These are phyloP conservation scores for Pecoramyces ruminantium DNA, from an alignment of 192 early-diverging fungal genomes.

Conservation along the genomic window DNA sequence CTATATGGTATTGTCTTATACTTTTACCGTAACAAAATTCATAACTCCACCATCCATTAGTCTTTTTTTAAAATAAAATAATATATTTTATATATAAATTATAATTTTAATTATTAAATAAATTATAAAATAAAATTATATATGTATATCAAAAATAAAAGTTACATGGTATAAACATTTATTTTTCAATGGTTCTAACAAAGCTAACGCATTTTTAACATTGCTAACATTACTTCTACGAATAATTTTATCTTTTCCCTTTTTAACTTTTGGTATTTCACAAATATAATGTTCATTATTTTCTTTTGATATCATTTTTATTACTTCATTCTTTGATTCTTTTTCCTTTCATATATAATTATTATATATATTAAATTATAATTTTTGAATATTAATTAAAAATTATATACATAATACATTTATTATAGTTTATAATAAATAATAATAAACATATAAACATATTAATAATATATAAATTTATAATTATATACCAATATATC, in stretches of 20 bases:
- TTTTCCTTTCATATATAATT: background rate
- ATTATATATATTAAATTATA: no score
- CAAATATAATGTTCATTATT: background rate
- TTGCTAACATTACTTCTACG: background rate
- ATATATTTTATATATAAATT: no score
- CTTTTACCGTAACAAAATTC: background rate
- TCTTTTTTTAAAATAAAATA: background rate
- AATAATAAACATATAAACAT: no score
- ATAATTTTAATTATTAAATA: no score
- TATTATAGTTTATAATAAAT: no score
- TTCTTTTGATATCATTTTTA: background rate
- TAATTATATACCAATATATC: background rate
- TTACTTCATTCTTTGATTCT: background rate
- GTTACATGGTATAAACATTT: background rate
- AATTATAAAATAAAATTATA: no score
- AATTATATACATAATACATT: no score
- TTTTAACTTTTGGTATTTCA: background rate
- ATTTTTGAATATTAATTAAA: no score
- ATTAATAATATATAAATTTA: no score
- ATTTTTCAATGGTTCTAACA: background rate
- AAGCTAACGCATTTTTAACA: background rate
- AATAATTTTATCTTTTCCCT: background rate
- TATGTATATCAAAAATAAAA: no score
- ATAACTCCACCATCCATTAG: background rate
- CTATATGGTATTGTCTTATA: background rate